These are phyloP conservation scores for Coniella lustricola DNA, from an alignment of 2,329 filamentous ascomycete species.

Conservation along the genomic window DNA sequence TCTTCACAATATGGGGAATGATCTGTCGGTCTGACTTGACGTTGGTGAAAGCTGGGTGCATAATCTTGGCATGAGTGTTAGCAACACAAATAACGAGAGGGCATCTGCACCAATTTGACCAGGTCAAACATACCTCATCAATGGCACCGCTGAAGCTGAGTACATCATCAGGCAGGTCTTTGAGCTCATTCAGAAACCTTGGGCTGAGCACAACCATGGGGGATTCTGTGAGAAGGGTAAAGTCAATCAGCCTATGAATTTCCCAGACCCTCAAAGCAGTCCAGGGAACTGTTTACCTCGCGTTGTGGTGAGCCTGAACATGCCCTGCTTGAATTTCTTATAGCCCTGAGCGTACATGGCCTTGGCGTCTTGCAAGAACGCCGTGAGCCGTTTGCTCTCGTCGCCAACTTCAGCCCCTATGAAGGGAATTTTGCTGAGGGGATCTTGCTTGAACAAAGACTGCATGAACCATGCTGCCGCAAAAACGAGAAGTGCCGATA, in stretches of 20 bases:
- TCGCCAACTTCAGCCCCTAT: conserved; percentile 22
- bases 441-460: conserved; percentile 8
- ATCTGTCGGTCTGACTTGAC: conserved; percentile 5
- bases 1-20: conserved; percentile 11
- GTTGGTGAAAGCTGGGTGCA: conserved; percentile 13
- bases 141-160: conserved; percentile 9
- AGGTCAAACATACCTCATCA: conserved; percentile 1
- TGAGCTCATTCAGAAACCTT: conserved; percentile 8
- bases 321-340: conserved; percentile 18
- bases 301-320: conserved; percentile 10
- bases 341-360: conserved; percentile 25
- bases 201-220: conserved; percentile 8
- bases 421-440: conserved; percentile 22
- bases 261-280: too few relatives aligned
- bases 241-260: too few relatives aligned
- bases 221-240: background rate
- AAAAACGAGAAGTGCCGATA: conserved; percentile 6
- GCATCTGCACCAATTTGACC: too few relatives aligned
- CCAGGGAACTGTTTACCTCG: background rate
- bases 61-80: conserved; percentile 1
- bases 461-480: conserved; percentile 10
- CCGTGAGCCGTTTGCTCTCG: conserved; percentile 22
- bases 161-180: conserved; percentile 10
- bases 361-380: conserved; percentile 19
- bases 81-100: background rate